Base-by-base conservation (phyloP, 805 yeast species). In the Yueomyces sinensis region DNA sequence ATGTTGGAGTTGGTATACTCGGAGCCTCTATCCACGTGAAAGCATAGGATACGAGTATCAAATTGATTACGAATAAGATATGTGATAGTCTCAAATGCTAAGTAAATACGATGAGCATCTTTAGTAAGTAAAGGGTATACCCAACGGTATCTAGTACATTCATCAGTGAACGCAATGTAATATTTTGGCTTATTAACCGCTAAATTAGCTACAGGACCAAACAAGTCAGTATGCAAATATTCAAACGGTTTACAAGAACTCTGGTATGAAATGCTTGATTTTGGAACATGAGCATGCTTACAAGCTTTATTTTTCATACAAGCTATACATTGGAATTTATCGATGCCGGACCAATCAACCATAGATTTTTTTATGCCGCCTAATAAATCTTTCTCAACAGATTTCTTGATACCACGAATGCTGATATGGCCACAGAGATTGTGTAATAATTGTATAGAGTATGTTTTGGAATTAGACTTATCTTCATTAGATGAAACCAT, bases 311-410 rank as follows among this genome's bases (percentile, higher is more conserved):
- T 87, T 51, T 68, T 55, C 66, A 75, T 74, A 49, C 73, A 75
- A 45, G 74, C 55, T 63, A 72, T 74, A 41, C 81, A 72, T 52
- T 72, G 80, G 56, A 82, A 81, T 70, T 79, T 89, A 35, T 33
- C 32, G 35, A 41, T 48, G 42, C 45, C 30, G 62, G 29, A n/a
- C 41, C 41, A 38, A 13, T 37, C 36, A 11, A 37, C 36, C 20
- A 27, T 28, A 13, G 13, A 4, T 5, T 11, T 9, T 17, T 25
- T 14, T 4, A 27, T 15, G 25, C 24, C 9, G 5, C 14, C n/a
- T 11, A 19, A 13, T 13, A n/a, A n/a, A n/a, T 22, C 29, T 11
- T 9, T 4, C 9, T 20, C 15, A 4, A 33, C 29, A 2, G 22
- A 9, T 22, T 30, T 19, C n/a, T 29, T 15, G 11, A 29, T 6